Conservation (phyloP, 345 rosid species). For the Anacardium occidentale region DNA sequence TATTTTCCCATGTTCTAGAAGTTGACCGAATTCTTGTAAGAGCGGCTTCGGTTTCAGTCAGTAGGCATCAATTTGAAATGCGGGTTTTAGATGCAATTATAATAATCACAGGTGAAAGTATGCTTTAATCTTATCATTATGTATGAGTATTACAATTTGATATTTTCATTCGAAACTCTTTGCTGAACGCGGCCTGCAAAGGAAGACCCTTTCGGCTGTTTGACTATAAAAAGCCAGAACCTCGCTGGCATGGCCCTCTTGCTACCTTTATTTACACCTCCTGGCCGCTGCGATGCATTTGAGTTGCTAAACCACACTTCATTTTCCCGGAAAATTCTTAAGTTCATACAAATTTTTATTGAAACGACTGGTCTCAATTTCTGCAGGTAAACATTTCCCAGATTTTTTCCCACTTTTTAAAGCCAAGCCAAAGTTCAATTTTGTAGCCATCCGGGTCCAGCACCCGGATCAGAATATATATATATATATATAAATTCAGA, state of each 20-base stretch:
- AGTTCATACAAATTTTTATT: background rate
- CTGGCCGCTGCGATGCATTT: background rate
- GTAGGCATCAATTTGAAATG: no score
- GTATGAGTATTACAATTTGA: no score
- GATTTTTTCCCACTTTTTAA: background rate
- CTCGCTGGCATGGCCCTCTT: background rate
- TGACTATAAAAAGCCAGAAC: background rate
- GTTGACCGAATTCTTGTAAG: no score
- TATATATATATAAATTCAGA: no score
- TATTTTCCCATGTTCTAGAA: no score
- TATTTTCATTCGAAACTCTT: background rate
- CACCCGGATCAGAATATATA: no score
- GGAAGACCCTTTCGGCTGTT: conserved; percentile 14
- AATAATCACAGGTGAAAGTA: background rate
- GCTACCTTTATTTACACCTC: background rate
- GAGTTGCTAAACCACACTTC: background rate
- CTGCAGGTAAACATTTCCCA: background rate
- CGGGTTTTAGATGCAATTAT: no score
- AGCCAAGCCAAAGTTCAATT: conserved; percentile 6
- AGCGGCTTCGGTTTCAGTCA: no score
- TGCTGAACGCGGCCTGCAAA: conserved; percentile 6
- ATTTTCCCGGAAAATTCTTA: background rate
- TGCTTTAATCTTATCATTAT: no score
- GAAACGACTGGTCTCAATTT: background rate
- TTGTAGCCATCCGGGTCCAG: no score